A percentile compares a stretch with the other conserved stretches of the same genome.
These are phyloP conservation scores for Musa acuminata DNA, from an alignment of 176 grass and related monocot genomes.

Conservation along the genomic window DNA sequence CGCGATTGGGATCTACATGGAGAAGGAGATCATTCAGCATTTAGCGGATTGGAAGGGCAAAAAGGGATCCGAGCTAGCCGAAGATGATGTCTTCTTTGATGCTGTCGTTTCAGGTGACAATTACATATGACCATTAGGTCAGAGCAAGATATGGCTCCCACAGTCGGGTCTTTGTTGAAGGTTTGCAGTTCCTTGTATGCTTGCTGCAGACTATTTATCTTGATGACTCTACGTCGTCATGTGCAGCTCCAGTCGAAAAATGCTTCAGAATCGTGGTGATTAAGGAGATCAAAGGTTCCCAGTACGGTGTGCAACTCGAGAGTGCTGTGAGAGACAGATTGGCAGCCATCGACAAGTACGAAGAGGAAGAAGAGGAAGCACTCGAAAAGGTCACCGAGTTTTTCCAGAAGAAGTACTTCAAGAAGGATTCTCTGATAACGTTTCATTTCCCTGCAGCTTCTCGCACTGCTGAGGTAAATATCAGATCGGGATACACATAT, in stretches of 20 bases:
- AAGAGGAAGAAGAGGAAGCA: conserved; percentile 65
- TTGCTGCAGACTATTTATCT: not conserved
- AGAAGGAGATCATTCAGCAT: conserved; percentile 21
- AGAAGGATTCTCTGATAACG: conserved; percentile 42
- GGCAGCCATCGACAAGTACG: conserved; percentile 43
- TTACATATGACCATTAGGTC: not conserved
- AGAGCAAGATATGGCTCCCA: not conserved
- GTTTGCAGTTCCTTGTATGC: not conserved
- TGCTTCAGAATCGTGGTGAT: conserved; percentile 59
- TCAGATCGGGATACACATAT: not conserved
- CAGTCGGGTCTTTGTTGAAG: not conserved
- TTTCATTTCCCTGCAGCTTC: conserved; percentile 36
- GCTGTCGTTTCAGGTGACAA: conserved; percentile 44
- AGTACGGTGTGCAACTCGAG: conserved; percentile 88
- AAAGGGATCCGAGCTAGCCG: conserved; percentile 22
- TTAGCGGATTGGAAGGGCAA: conserved; percentile 50
- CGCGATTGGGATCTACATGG: conserved; percentile 72
- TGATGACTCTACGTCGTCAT: not conserved
- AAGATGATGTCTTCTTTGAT: conserved; percentile 50
- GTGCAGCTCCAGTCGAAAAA: conserved; percentile 65
- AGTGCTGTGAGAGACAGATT: conserved; percentile 68
- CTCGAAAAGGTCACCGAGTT: conserved; percentile 59
- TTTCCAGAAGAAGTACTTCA: conserved; percentile 78
- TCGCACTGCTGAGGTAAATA: conserved; percentile 8
- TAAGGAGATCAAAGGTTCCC: conserved; percentile 86